Percentiles rank a stretch among this genome's conserved stretches.
Evolutionary conservation across 1,139 yeast species (phyloP).

Genomic region (Nakaseomyces glabratus): DNA sequence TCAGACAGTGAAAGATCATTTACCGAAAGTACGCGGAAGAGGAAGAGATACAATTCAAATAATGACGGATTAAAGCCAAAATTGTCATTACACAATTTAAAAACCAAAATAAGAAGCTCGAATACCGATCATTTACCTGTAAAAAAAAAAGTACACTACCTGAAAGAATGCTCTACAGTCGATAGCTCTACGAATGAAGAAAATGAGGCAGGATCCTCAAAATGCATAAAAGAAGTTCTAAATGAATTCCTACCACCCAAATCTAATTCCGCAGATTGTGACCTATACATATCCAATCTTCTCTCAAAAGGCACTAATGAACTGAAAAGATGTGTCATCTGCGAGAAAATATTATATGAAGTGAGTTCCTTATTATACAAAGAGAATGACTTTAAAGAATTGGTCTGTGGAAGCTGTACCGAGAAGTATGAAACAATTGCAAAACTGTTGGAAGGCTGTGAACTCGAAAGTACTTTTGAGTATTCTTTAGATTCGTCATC

Average conservation of each 20-base stretch:
- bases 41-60: slow-evolving; percentile 11
- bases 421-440: slow-evolving; percentile 47
- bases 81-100: slow-evolving; percentile 25
- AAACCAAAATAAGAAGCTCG: slow-evolving; percentile 19
- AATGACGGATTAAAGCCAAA: slow-evolving; percentile 15
- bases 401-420: slow-evolving; percentile 58
- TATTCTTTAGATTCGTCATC: slow-evolving; percentile 12
- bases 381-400: slow-evolving; percentile 36
- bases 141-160: slow-evolving; percentile 11
- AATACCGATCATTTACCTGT: slow-evolving; percentile 20
- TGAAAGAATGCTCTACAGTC: neutral
- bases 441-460: slow-evolving; percentile 32
- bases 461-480: slow-evolving; percentile 25
- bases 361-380: slow-evolving; percentile 39
- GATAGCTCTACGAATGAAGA: neutral
- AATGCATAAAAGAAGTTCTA: slow-evolving; percentile 8
- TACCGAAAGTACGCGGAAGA: neutral
- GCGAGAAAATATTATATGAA: slow-evolving; percentile 61
- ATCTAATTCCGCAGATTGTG: slow-evolving; percentile 6
- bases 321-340: slow-evolving; percentile 51
- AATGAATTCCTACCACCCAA: slow-evolving; percentile 4
- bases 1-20: slow-evolving; percentile 2
- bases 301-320: neutral
- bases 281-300: slow-evolving; percentile 5
- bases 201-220: neutral